Conservation (phyloP, 257 asterid species). For the Fraxinus cuspidata region DNA sequence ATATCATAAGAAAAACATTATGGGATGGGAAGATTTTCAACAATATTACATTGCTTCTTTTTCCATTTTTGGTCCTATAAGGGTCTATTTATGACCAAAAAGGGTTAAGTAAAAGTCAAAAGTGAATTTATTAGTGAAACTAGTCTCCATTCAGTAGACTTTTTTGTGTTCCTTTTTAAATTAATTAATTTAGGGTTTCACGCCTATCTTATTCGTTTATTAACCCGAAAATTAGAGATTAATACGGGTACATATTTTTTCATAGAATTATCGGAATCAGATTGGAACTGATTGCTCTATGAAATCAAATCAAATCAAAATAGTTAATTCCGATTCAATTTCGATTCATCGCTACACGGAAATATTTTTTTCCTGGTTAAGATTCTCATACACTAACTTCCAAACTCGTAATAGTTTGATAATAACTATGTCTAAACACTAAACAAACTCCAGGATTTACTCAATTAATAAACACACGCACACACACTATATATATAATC, state of each 20-base stretch:
- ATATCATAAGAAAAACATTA: neutral
- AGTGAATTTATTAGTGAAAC: neutral
- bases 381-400: neutral
- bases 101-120: neutral
- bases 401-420: neutral
- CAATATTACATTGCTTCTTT: neutral
- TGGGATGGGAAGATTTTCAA: neutral
- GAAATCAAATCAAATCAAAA: no score
- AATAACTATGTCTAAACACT: neutral
- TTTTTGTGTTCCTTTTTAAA: no score
- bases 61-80: neutral
- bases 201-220: no score
- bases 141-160: no score
- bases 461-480: neutral
- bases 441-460: constrained; percentile 23
- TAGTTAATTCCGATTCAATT: neutral
- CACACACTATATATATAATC: neutral
- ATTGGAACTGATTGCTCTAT: no score
- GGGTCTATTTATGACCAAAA: neutral
- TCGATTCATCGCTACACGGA: neutral
- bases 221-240: no score
- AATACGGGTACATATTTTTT: neutral
- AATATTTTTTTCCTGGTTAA: neutral
- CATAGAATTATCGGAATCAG: no score
- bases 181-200: no score